phyloP scores from a whole-genome alignment of 176 grass and related monocot genomes.

The Oryza glumipatula region DNA sequence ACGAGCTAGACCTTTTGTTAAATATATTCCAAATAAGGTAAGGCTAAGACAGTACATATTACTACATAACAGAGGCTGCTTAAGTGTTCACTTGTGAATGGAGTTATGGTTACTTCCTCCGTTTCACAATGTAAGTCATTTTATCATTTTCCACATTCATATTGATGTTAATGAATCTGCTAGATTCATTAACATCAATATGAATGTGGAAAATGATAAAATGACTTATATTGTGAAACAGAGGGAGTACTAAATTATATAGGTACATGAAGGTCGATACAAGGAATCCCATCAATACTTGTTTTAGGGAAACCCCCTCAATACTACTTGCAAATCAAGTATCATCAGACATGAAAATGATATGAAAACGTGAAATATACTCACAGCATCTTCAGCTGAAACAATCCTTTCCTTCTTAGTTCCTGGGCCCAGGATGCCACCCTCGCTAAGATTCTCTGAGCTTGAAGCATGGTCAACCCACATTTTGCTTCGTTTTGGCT shows the following conservation, averaged over 20 bases:
- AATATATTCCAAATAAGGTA: conserved; percentile 14
- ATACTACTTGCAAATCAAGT: not conserved
- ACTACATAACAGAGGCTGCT: not conserved
- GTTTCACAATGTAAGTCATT: no score
- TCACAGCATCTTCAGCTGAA: conserved; percentile 93
- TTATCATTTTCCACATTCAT: no score
- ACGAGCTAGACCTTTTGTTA: not conserved
- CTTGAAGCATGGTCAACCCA: conserved; percentile 66
- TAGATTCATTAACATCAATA: no score
- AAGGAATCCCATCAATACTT: not conserved
- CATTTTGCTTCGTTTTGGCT: conserved; percentile 72
- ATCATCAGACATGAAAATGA: conserved; percentile 20
- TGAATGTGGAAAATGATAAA: no score
- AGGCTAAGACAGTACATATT: not conserved
- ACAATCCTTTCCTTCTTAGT: conserved; percentile 82
- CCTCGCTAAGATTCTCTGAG: conserved; percentile 60
- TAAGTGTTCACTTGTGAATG: not conserved
- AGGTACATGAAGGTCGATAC: not conserved
- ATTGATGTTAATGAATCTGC: no score
- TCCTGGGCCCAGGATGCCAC: conserved; percentile 84
- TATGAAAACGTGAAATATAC: conserved; percentile 52
- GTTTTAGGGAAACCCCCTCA: not conserved
- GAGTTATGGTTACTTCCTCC: not conserved
- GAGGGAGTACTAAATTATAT: not conserved
- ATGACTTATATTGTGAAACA: no score